Percentiles rank a stretch among this genome's conserved stretches.
phyloP scores from a whole-genome alignment of 768 basidiomycete species.

The Russula foetens region DNA sequence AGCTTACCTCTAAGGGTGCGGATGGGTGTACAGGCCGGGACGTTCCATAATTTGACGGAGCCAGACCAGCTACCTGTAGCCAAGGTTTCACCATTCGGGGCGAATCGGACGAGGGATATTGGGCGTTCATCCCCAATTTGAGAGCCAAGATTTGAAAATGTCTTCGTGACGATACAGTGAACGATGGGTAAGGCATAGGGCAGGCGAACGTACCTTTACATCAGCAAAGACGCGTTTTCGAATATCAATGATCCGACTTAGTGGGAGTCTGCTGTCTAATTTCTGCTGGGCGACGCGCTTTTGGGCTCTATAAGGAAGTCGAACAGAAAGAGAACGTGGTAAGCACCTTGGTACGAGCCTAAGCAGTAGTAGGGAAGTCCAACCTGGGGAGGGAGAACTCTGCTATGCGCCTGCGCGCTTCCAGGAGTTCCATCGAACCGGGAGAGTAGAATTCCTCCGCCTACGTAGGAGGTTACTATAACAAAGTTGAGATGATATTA shows the following conservation, averaged over 20 bases:
- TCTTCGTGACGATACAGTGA: slow-evolving; percentile 35
- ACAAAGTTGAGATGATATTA: neutral
- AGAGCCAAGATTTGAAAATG: slow-evolving; percentile 87
- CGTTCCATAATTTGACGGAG: slow-evolving; percentile 89
- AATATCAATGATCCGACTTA: slow-evolving; percentile 84
- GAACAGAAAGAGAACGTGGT: slow-evolving; percentile 38
- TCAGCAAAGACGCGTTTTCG: slow-evolving; percentile 85
- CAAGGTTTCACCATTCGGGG: slow-evolving; percentile 81
- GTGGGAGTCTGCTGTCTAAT: slow-evolving; percentile 78
- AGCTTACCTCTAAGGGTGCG: slow-evolving; percentile 61
- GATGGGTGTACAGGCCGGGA: slow-evolving; percentile 81
- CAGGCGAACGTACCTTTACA: slow-evolving; percentile 61
- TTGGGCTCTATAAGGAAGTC: slow-evolving; percentile 76
- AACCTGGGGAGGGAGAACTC: slow-evolving; percentile 95
- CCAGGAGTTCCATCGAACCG: slow-evolving; percentile 79
- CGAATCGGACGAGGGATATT: slow-evolving; percentile 87
- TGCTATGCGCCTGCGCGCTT: slow-evolving; percentile 78
- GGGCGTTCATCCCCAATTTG: slow-evolving; percentile 98
- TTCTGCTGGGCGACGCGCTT: slow-evolving; percentile 89
- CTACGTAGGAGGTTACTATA: slow-evolving; percentile 30
- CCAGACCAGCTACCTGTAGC: slow-evolving; percentile 98
- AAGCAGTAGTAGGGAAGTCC: slow-evolving; percentile 46
- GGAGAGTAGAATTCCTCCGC: slow-evolving; percentile 96
- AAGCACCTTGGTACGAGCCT: slow-evolving; percentile 68
- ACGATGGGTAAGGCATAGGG: neutral